Evolutionary conservation across 306 rosid genomes (phyloP).

Genomic region (Vigna trinervia): DNA sequence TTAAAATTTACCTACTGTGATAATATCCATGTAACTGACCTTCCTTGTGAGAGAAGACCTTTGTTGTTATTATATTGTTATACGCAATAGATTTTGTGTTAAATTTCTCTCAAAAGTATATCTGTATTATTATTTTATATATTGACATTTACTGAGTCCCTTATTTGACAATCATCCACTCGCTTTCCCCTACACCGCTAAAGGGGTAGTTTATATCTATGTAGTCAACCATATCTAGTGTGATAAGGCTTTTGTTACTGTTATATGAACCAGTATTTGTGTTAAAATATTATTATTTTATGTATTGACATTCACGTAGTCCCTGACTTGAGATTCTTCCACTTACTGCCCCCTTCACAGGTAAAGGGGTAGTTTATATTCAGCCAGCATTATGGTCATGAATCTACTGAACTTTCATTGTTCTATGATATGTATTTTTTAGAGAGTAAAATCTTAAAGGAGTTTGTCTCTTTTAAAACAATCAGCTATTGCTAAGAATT

Average conservation of each 20-base stretch:
- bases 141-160: neutral
- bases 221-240: neutral
- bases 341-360: neutral
- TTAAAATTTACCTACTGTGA: no score
- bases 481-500: conserved; percentile 6
- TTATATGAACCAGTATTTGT: neutral
- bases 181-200: neutral
- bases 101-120: neutral
- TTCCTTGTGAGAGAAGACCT: neutral
- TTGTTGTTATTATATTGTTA: conserved; percentile 1
- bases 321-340: neutral
- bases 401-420: neutral
- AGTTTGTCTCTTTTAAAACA: neutral
- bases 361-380: neutral
- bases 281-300: neutral
- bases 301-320: neutral
- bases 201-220: neutral
- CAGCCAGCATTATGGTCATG: neutral
- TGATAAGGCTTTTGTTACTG: neutral
- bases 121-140: neutral
- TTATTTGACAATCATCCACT: neutral
- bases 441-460: neutral
- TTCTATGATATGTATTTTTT: neutral
- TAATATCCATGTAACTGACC: neutral
- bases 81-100: neutral